Percentiles rank a stretch among this genome's conserved stretches.
Evolutionary conservation across 371 early-diverging fungal species (phyloP).

Genomic region (Mucor saturninus): DNA sequence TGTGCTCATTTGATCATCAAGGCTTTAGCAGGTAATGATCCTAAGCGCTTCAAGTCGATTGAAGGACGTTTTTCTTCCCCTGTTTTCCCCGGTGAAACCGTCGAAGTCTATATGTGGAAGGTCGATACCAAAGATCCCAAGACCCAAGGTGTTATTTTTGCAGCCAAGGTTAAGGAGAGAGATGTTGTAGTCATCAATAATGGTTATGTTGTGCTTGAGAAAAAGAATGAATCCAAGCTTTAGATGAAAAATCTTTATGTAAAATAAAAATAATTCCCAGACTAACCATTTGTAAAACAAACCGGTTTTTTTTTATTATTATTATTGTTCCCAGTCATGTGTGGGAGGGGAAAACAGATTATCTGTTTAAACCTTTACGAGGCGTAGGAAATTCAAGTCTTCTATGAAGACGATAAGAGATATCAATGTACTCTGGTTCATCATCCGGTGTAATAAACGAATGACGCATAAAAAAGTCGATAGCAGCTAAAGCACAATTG

Average conservation of each 20-base stretch:
- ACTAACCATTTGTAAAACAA: no score
- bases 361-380: slow-evolving; percentile 8
- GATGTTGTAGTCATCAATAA: slow-evolving; percentile 53
- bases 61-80: slow-evolving; percentile 72
- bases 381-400: slow-evolving; percentile 75
- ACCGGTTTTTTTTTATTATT: no score
- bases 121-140: slow-evolving; percentile 47
- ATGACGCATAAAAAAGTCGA: slow-evolving; percentile 88
- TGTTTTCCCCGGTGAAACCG: slow-evolving; percentile 76
- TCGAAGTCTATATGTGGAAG: slow-evolving; percentile 76
- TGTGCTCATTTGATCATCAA: slow-evolving; percentile 67
- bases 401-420: slow-evolving; percentile 68
- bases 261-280: slow-evolving; percentile 2
- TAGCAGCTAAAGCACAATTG: slow-evolving; percentile 77
- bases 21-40: slow-evolving; percentile 58
- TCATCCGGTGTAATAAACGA: slow-evolving; percentile 76
- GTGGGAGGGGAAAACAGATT: no score
- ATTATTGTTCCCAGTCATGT: no score
- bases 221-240: slow-evolving; percentile 42
- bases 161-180: slow-evolving; percentile 57
- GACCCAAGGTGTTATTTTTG: slow-evolving; percentile 57
- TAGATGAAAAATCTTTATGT: slow-evolving; percentile 19
- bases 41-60: slow-evolving; percentile 64
- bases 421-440: slow-evolving; percentile 83
- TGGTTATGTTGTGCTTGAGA: slow-evolving; percentile 50